Conservation (phyloP, 306 rosid species). For the Spatholobus suberectus region DNA sequence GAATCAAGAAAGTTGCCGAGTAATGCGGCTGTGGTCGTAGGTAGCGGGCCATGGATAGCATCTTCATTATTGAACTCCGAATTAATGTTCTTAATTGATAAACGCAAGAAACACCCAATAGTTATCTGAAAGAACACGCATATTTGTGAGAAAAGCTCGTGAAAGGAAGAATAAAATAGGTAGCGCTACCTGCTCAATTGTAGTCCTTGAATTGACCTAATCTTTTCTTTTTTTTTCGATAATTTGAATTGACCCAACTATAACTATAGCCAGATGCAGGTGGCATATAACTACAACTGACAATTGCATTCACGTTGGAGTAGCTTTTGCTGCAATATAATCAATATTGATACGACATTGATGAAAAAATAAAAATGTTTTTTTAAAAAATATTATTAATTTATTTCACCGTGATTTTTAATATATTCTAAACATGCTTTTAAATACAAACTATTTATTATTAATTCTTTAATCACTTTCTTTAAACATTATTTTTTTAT, state of each 20-base stretch:
- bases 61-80: constrained; percentile 31
- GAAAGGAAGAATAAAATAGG: background rate
- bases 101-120: constrained; percentile 14
- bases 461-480: no score
- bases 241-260: no score
- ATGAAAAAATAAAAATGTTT: no score
- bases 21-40: constrained; percentile 41
- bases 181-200: background rate
- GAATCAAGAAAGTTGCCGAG: constrained; percentile 34
- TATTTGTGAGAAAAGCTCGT: background rate
- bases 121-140: background rate
- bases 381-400: background rate
- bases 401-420: background rate
- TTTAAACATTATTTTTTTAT: background rate
- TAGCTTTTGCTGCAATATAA: constrained; percentile 32
- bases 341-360: no score
- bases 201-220: constrained; percentile 19
- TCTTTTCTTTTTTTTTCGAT: no score
- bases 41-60: constrained; percentile 15
- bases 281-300: background rate
- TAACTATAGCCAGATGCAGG: constrained; percentile 9
- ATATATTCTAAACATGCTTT: background rate
- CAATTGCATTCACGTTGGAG: background rate
- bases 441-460: background rate
- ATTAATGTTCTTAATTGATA: background rate